A percentile compares a stretch with the other conserved stretches of the same genome.
Conservation (phyloP, 208 protist genomes). For the Acanthamoeba culbertsoni region DNA sequence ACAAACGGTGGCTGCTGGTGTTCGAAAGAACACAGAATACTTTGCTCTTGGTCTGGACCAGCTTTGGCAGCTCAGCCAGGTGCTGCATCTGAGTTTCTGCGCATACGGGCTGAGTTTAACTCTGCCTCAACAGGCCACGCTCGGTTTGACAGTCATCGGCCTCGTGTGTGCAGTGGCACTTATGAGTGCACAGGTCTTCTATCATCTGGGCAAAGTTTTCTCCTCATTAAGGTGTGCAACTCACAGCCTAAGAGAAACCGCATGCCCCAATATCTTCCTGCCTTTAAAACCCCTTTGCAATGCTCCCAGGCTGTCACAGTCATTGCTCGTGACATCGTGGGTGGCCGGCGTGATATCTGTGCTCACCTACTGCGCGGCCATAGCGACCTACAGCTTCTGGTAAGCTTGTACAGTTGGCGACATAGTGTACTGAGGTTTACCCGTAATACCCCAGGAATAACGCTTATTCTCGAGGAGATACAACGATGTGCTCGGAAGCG, state of each 20-base stretch:
- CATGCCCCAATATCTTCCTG: no score
- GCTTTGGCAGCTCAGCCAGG: background rate
- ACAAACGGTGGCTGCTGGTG: background rate
- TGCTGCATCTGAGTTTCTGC: background rate
- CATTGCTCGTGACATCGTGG: background rate
- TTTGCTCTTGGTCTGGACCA: background rate
- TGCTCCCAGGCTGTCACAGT: background rate
- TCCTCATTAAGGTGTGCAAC: background rate
- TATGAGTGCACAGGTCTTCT: background rate
- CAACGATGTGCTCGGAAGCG: background rate
- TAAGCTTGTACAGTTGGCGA: background rate
- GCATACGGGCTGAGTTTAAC: background rate
- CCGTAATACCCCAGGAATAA: background rate
- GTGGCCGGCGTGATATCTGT: background rate
- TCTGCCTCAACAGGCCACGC: background rate
- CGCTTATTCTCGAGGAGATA: background rate
- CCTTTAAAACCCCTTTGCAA: no score
- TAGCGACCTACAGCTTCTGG: slow-evolving; percentile 30
- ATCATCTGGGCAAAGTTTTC: background rate
- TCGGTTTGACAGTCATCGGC: background rate
- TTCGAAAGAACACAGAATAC: background rate
- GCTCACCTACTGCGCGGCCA: background rate
- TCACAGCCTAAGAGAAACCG: no score
- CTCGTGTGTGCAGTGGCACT: background rate
- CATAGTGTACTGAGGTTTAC: background rate